A percentile compares a stretch with the other conserved stretches of the same genome.
These are phyloP conservation scores for Spencermartinsiella ligniputridi DNA, from an alignment of 1,139 yeast species.

Conservation along the genomic window DNA sequence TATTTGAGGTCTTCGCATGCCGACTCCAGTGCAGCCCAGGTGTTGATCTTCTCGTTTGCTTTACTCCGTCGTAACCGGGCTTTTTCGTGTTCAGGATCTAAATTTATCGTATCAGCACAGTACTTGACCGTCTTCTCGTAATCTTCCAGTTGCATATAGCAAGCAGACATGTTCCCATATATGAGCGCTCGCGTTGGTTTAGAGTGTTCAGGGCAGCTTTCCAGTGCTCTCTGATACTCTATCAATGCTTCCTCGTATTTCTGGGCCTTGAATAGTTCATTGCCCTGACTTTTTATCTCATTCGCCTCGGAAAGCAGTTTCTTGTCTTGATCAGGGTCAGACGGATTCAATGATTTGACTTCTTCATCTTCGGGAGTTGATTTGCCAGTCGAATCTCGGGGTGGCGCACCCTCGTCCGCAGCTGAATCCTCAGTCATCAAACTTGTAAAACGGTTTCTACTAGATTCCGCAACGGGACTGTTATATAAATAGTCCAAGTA, in stretches of 20 bases:
- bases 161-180: conserved; percentile 75
- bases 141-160: conserved; percentile 64
- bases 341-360: no score
- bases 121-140: conserved; percentile 69
- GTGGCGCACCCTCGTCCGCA: no score
- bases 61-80: conserved; percentile 68
- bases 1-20: conserved; percentile 24
- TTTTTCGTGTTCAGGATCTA: conserved; percentile 58
- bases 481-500: no score
- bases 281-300: conserved; percentile 58
- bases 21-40: conserved; percentile 28
- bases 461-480: no score
- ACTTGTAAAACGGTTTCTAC: no score
- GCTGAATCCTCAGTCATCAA: no score
- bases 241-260: conserved; percentile 58
- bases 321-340: conserved; percentile 25
- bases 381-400: no score
- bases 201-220: conserved; percentile 30
- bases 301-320: conserved; percentile 45
- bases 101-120: conserved; percentile 55
- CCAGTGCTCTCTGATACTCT: conserved; percentile 61
- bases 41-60: conserved; percentile 41
- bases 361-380: neutral
- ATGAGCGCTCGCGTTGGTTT: conserved; percentile 57
- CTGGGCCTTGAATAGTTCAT: conserved; percentile 50